These are phyloP conservation scores for Cardamine resedifolia DNA, from an alignment of 345 rosid species.

Conservation along the genomic window DNA sequence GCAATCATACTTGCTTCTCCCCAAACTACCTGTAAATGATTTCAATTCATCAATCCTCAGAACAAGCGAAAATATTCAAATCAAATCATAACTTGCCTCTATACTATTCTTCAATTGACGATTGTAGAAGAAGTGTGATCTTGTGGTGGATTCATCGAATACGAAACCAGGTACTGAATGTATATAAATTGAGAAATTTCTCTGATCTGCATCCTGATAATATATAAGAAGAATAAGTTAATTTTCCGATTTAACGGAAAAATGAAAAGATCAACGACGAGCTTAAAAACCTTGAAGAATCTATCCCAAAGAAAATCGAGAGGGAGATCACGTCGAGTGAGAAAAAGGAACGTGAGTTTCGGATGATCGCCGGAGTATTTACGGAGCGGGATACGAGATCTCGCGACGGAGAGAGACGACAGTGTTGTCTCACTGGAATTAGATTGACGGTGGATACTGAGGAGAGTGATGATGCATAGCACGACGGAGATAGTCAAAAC, in stretches of 20 bases:
- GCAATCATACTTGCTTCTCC: constrained; percentile 89
- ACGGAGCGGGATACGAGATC: constrained; percentile 40
- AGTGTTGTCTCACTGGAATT: constrained; percentile 22
- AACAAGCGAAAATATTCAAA: neutral
- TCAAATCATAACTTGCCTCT: constrained; percentile 42
- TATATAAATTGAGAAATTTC: constrained; percentile 61
- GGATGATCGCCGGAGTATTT: constrained; percentile 47
- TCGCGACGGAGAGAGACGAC: constrained; percentile 33
- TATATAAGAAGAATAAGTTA: neutral
- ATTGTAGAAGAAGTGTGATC: constrained; percentile 69
- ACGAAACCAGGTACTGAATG: constrained; percentile 82
- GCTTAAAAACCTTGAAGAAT: constrained; percentile 59
- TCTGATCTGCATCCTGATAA: constrained; percentile 58
- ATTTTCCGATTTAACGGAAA: neutral
- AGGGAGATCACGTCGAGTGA: constrained; percentile 57
- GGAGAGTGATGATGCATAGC: constrained; percentile 54
- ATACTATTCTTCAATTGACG: constrained; percentile 73
- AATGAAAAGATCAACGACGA: constrained; percentile 6
- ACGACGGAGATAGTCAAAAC: constrained; percentile 48
- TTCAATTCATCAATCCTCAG: neutral
- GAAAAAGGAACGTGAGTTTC: constrained; percentile 67
- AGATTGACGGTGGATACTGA: constrained; percentile 46
- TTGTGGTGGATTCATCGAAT: constrained; percentile 65
- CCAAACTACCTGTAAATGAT: constrained; percentile 65
- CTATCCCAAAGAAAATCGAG: constrained; percentile 70